Percentiles rank a stretch among this genome's conserved stretches.
phyloP scores from a whole-genome alignment of 495 filamentous ascomycete genomes.

The Neurospora terricola region DNA sequence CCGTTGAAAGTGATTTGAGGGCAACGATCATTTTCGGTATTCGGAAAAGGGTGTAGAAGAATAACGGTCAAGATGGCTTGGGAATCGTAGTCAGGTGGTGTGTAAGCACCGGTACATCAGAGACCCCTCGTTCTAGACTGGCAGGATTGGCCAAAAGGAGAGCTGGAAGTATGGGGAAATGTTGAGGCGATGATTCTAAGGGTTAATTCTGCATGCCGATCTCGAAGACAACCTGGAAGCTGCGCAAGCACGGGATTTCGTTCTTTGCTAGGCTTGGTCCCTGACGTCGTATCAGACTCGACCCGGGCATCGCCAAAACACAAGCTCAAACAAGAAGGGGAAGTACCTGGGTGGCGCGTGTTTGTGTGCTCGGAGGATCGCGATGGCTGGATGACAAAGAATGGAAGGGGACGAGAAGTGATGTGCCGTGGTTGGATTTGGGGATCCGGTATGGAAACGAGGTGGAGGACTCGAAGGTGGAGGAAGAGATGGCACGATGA shows the following conservation, averaged over 20 bases:
- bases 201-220: not conserved
- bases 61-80: not conserved
- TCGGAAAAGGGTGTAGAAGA: not conserved
- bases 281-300: not conserved
- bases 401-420: not conserved
- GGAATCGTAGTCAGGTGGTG: not conserved
- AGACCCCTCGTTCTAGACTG: not conserved
- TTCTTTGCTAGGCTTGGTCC: not conserved
- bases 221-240: not conserved
- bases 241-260: not conserved
- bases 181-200: not conserved
- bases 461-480: not conserved
- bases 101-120: not conserved
- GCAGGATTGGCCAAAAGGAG: not conserved
- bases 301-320: not conserved
- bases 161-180: not conserved
- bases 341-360: not conserved
- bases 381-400: not conserved
- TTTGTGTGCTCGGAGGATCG: not conserved
- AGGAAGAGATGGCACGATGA: not conserved
- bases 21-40: not conserved
- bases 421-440: not conserved
- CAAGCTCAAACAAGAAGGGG: not conserved
- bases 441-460: not conserved
- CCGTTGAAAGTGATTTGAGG: not conserved